A percentile compares a stretch with the other conserved stretches of the same genome.
Evolutionary conservation across 148 eudicot genomes (phyloP).

Genomic region (Linanthus parryae): DNA sequence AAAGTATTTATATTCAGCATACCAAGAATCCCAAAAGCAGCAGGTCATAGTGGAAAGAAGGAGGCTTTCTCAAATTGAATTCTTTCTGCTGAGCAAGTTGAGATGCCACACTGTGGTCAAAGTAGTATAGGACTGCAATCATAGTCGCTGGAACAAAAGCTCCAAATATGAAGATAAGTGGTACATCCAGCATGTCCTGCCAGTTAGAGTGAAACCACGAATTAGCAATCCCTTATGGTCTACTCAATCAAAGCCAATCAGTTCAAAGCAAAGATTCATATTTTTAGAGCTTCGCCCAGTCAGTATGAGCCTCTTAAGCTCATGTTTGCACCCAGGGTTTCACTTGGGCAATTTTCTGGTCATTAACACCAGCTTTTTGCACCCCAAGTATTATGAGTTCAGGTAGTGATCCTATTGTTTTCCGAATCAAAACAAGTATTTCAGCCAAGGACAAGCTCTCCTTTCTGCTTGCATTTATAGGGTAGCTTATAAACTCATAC

Average conservation of each 20-base stretch:
- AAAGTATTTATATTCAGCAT: conserved; percentile 8
- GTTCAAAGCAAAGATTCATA: not conserved
- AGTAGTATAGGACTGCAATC: conserved; percentile 93
- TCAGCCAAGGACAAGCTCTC: no score
- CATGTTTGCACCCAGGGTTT: no score
- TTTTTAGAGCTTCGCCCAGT: no score
- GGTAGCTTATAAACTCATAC: no score
- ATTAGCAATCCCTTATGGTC: not conserved
- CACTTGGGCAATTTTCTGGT: no score
- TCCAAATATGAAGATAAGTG: conserved; percentile 69
- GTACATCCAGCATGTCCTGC: conserved; percentile 86
- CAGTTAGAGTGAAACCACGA: conserved; percentile 10
- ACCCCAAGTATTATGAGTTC: no score
- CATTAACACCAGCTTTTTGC: no score
- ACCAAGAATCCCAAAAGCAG: conserved; percentile 89
- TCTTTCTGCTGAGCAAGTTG: conserved; percentile 95
- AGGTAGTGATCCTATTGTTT: no score
- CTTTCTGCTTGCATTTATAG: no score
- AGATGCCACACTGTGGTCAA: conserved; percentile 95
- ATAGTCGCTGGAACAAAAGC: conserved; percentile 91
- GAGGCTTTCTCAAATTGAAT: conserved; percentile 75
- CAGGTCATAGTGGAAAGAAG: conserved; percentile 85
- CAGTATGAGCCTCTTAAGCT: no score
- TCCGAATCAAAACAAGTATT: no score
- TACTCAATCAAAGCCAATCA: not conserved